Evolutionary conservation across 164 flowering plant genomes (phyloP).

Genomic region (Stephania yunnanensis): DNA sequence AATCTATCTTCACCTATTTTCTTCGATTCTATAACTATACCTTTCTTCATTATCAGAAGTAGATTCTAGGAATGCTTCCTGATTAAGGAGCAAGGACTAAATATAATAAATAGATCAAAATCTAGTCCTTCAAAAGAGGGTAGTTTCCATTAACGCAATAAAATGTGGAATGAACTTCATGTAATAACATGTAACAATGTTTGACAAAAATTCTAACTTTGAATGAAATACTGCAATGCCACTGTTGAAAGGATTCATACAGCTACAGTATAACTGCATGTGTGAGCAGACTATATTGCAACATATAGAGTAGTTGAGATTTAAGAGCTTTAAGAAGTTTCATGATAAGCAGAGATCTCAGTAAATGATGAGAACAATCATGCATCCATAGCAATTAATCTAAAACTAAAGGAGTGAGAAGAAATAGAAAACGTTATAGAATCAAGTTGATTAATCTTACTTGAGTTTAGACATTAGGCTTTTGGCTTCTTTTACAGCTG

Average conservation of each 20-base stretch:
- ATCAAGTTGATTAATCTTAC: conserved; percentile 10
- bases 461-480: conserved; percentile 18
- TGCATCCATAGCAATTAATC: background rate
- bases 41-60: background rate
- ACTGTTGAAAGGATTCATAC: background rate
- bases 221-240: background rate
- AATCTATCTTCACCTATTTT: background rate
- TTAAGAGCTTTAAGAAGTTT: background rate
- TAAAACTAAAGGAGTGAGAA: background rate
- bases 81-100: too few relatives aligned
- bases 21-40: background rate
- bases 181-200: too few relatives aligned
- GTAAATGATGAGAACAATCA: background rate
- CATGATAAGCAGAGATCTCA: background rate
- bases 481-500: conserved; percentile 29
- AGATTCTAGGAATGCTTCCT: background rate
- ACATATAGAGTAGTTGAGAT: background rate
- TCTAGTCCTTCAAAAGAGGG: background rate
- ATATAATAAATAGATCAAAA: background rate
- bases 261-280: background rate
- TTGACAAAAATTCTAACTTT: too few relatives aligned
- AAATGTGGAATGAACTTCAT: background rate
- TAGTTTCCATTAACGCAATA: background rate
- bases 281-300: background rate
- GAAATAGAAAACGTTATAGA: background rate